Base-by-base conservation (phyloP, 495 filamentous ascomycete species). In the Pyrenopolyporus hunteri region DNA sequence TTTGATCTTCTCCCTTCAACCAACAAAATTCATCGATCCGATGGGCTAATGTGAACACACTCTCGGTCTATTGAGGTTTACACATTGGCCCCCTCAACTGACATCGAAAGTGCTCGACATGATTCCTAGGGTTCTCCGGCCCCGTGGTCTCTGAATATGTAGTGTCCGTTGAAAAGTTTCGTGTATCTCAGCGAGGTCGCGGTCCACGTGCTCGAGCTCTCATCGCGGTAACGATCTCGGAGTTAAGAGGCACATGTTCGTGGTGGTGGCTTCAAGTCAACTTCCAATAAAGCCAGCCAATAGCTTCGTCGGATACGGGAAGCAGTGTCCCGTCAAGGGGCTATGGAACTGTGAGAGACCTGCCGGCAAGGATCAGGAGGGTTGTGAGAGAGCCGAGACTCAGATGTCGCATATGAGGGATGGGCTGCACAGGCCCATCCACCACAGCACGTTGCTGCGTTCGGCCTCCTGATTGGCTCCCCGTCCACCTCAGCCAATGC, bases 401-500 rank as follows among this genome's bases (percentile, higher is more conserved):
- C 6, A 47, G 40, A 47, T 60, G 40, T 53, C 10, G 32, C 48
- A 54, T 40, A 53, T 58, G 54, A 48, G 49, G 42, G 40, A 50
- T 59, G 50, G 2, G 39, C 50, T 50, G 62, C 62, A 57, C 50
- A 50, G 46, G 39, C 56, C 63, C 52, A 59, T 66, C 63, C 51
- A 53, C 28, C 51, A 44, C 20, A 49, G 51, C 63, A 66, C 63
- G 63, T 66, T 66, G 37, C 31, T 39, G 26, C 9, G 33, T 60
- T 43, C 46, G 33, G 17, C 13, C 6, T 25, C 2, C 51, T 70
- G 67, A 70, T 70, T 70, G 67, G 67, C 13, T 23, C 4, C 19
- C 3, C 10, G 5, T 29, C 13, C 7, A 48, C 59, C 48, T 63
- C 61, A 59, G 29, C 68, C 68, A 70, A 70, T 70, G 68, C 57